These are phyloP conservation scores for Cucurbita maxima DNA, from an alignment of 306 rosid species.

Conservation along the genomic window DNA sequence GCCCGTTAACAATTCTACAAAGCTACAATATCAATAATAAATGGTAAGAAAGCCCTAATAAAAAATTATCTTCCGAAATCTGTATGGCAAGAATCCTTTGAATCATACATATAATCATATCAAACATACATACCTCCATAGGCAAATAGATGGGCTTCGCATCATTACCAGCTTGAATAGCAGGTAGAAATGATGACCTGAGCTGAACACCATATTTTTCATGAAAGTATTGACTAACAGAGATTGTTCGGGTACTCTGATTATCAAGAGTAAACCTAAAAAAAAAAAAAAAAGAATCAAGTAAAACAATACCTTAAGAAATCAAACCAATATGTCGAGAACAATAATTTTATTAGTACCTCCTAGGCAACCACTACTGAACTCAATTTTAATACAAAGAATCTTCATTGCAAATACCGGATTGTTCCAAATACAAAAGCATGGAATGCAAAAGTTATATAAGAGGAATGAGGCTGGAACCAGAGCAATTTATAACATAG, in stretches of 20 bases:
- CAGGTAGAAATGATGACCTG: conserved; percentile 25
- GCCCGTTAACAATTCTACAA: conserved; percentile 41
- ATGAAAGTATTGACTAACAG: conserved; percentile 33
- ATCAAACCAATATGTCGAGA: background rate
- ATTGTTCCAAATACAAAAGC: background rate
- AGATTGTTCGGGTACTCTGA: background rate
- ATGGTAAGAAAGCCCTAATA: background rate
- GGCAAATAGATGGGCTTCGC: conserved; percentile 45
- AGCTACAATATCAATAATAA: conserved; percentile 19
- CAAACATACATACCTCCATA: conserved; percentile 44
- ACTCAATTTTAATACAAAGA: background rate
- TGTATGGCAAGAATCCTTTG: background rate
- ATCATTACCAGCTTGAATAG: conserved; percentile 59
- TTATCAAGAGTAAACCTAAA: conserved; percentile 56
- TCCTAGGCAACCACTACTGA: background rate
- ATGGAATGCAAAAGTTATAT: background rate
- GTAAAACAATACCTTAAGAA: background rate
- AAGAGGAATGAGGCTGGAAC: background rate
- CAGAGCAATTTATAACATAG: background rate
- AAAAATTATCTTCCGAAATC: background rate
- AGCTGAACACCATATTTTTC: conserved; percentile 26
- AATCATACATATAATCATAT: background rate
- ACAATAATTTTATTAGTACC: background rate
- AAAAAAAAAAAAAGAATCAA: background rate
- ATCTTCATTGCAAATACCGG: background rate